Percentiles rank a stretch among this genome's conserved stretches.
phyloP scores from a whole-genome alignment of 768 basidiomycete species.

The Pulveroboletus ravenelii region DNA sequence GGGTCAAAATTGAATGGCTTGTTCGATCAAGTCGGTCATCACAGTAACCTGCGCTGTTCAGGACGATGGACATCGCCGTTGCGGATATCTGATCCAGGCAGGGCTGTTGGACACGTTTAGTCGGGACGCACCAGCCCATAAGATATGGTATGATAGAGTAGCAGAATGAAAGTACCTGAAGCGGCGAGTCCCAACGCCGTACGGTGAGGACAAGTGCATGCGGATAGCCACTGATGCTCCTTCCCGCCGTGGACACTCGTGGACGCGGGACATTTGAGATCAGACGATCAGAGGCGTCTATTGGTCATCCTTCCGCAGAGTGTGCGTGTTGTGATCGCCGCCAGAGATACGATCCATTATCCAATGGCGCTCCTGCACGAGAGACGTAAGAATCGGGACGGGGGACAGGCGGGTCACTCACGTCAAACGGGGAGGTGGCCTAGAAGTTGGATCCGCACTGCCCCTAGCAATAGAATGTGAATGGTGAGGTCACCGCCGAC shows the following conservation, averaged over 20 bases:
- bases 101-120: background rate
- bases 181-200: background rate
- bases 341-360: constrained; percentile 3
- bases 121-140: background rate
- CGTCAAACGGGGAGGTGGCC: background rate
- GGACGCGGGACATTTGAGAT: constrained; percentile 8
- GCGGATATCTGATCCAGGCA: background rate
- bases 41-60: background rate
- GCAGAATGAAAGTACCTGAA: background rate
- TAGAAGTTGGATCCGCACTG: background rate
- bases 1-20: too few species aligned
- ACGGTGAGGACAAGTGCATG: constrained; percentile 1
- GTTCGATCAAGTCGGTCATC: background rate
- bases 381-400: constrained; percentile 11
- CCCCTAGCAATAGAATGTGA: background rate
- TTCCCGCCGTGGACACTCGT: background rate
- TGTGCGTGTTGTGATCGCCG: constrained; percentile 21
- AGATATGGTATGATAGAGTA: background rate
- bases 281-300: background rate
- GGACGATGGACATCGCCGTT: background rate
- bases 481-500: constrained; percentile 1
- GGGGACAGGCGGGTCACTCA: constrained; percentile 1
- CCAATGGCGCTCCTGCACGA: background rate
- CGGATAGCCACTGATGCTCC: background rate
- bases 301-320: background rate